Evolutionary conservation across 2,329 filamentous ascomycete genomes (phyloP), one percentile per base, ranked within the genome.

Genomic region (Monilinia laxa): DNA sequence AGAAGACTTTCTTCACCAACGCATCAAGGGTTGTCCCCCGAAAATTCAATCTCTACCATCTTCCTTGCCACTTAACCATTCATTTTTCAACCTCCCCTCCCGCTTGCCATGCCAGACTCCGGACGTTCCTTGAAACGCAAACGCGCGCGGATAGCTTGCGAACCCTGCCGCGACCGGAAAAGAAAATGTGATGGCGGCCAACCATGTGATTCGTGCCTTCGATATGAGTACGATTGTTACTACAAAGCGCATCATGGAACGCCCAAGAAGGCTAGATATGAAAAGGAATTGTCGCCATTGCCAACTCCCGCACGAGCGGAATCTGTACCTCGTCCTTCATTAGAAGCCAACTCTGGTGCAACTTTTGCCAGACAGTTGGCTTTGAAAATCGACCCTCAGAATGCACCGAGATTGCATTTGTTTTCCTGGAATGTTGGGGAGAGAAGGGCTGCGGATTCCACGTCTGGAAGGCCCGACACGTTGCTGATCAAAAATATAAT

Each of bases 341-440:
- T 58, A 20, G 62, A 65, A 59, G 53, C 42, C 23, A 51, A 65
- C n/a, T 51, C 53, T 11, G 42, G 42, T 25, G 62, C 42, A 49
- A 16, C 42, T 12, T 65, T 58, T 49, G 53, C 62, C 12, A 38
- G 62, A 18, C 40, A 47, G 14, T 58, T 51, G 16, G 42, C 53
- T 16, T 4, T 40, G 25, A 65, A 65, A n/a, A 38, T 58, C 10
- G 62, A 65, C 16, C 62, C 42, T 4, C 28, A 56, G 1, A 75
- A 76, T 25, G 75, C 76, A 28, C 76, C 77, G 2, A 72, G 72
- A 25, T 68, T 78, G 31, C 76, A 79, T 64, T 77, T 77, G 1
- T 78, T 78, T 66, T 77, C 73, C 14, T 79, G 77, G 65, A 77
- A 79, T 58, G 69, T 74, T n/a, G 77, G 77, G 3, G 69, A 76